Evolutionary conservation across 1,139 yeast genomes (phyloP).

Genomic region (Geotrichum klebahnii): DNA sequence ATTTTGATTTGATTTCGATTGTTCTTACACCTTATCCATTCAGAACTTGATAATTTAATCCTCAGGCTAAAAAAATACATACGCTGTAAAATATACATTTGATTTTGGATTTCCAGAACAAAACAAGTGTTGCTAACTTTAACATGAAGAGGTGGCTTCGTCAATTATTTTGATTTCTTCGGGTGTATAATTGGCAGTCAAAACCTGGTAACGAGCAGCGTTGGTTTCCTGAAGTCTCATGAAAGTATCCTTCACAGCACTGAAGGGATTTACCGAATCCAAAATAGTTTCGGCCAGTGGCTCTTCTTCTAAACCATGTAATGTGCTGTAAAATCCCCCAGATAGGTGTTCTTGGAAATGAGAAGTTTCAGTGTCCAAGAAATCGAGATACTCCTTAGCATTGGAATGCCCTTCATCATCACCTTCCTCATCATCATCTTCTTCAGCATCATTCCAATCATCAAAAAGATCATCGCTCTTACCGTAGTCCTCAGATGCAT

Average conservation of each 20-base stretch:
- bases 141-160: constrained; percentile 12
- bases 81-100: neutral
- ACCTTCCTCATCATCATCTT: constrained; percentile 25
- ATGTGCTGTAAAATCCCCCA: constrained; percentile 6
- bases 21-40: no score
- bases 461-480: neutral
- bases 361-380: constrained; percentile 25
- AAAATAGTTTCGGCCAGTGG: constrained; percentile 75
- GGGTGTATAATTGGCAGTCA: constrained; percentile 34
- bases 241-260: constrained; percentile 47
- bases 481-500: constrained; percentile 35
- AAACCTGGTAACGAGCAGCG: constrained; percentile 33
- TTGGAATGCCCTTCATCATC: constrained; percentile 12
- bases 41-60: no score
- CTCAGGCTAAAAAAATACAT: no score
- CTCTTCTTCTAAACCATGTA: constrained; percentile 68
- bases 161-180: constrained; percentile 38
- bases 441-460: constrained; percentile 10
- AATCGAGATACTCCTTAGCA: constrained; percentile 36
- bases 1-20: no score
- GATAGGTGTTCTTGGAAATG: constrained; percentile 2
- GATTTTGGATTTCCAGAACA: no score
- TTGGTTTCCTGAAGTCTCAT: constrained; percentile 36
- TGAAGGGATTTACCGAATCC: constrained; percentile 65
- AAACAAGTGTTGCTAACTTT: neutral